Conservation (phyloP, 2,329 filamentous ascomycete genomes). For the Pseudohalonectria lignicola region DNA sequence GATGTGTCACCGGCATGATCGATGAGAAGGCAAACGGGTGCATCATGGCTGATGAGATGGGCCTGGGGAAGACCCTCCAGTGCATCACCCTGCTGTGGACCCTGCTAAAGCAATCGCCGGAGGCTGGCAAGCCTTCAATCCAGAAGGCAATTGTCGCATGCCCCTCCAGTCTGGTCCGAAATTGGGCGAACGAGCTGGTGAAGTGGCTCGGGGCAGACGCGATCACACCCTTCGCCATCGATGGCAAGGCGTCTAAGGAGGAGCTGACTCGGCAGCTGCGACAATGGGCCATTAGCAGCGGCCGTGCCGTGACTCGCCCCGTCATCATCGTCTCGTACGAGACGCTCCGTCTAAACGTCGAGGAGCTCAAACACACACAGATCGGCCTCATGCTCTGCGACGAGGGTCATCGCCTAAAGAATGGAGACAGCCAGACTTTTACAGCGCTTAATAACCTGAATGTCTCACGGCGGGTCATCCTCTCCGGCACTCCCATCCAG, state of each 20-base stretch:
- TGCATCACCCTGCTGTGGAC: conserved; percentile 98
- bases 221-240: conserved; percentile 86
- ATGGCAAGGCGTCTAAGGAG: conserved; percentile 92
- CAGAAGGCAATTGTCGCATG: conserved; percentile 97
- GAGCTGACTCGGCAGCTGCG: conserved; percentile 82
- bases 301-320: conserved; percentile 79
- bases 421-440: conserved; percentile 92
- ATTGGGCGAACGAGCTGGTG: conserved; percentile 93
- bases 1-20: conserved; percentile 88
- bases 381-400: conserved; percentile 93
- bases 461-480: conserved; percentile 81
- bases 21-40: conserved; percentile 90
- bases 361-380: conserved; percentile 77
- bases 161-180: conserved; percentile 89
- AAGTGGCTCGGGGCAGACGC: conserved; percentile 96
- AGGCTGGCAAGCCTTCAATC: conserved; percentile 87
- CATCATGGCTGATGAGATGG: conserved; percentile 99
- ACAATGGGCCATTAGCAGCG: conserved; percentile 88
- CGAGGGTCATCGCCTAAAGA: conserved; percentile 93
- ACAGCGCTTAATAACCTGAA: conserved; percentile 82
- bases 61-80: conserved; percentile 90
- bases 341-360: conserved; percentile 81
- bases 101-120: conserved; percentile 84
- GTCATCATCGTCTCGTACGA: conserved; percentile 98
- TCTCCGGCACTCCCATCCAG: conserved; percentile 95